Conservation (phyloP, 2,329 filamentous ascomycete genomes). For the Penicillium sp. region DNA sequence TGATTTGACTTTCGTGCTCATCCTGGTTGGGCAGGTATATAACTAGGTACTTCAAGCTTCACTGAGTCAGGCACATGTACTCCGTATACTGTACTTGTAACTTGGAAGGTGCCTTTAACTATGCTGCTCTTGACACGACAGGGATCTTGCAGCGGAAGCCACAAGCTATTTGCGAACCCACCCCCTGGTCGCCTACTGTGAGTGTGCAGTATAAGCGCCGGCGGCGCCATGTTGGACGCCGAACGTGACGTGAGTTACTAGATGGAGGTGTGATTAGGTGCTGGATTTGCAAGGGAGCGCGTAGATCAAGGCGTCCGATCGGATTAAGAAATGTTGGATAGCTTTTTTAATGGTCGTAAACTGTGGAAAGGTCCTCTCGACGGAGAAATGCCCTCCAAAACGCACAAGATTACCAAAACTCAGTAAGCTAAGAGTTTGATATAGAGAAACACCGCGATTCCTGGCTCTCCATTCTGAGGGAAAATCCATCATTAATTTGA, state of each 20-base stretch:
- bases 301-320: conserved; percentile 10
- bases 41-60: background rate
- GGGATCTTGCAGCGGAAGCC: background rate
- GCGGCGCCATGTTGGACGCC: conserved; percentile 19
- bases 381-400: background rate
- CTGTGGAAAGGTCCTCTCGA: background rate
- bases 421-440: background rate
- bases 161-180: background rate
- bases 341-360: background rate
- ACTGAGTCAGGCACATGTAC: background rate
- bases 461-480: background rate
- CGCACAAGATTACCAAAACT: background rate
- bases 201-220: conserved; percentile 19
- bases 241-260: conserved; percentile 12
- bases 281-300: background rate
- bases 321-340: background rate
- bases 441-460: background rate
- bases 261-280: conserved; percentile 7
- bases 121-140: background rate
- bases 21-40: background rate
- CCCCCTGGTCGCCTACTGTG: conserved; percentile 5
- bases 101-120: background rate
- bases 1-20: background rate
- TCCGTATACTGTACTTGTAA: too few species aligned
- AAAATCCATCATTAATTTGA: background rate